Conservation (phyloP, 805 yeast genomes). For the Metschnikowia anglica region DNA sequence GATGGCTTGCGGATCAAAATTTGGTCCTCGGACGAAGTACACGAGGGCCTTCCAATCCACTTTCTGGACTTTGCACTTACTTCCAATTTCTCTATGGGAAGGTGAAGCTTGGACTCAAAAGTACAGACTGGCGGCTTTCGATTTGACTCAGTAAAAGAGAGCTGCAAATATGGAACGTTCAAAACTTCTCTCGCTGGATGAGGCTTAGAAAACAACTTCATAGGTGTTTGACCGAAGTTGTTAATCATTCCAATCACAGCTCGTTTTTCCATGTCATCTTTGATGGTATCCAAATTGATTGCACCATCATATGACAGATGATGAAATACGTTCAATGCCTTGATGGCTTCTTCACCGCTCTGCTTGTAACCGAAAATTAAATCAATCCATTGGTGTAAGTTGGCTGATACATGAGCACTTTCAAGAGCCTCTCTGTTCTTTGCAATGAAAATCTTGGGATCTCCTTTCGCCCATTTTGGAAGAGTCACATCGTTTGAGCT, state of each 20-base stretch:
- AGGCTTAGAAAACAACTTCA: constrained; percentile 64
- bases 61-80: constrained; percentile 38
- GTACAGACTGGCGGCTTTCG: constrained; percentile 23
- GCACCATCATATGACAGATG: constrained; percentile 84
- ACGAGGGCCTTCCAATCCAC: constrained; percentile 54
- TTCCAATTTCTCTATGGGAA: constrained; percentile 47
- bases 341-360: constrained; percentile 65
- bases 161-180: constrained; percentile 37
- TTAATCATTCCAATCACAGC: constrained; percentile 84
- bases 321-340: constrained; percentile 74
- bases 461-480: constrained; percentile 84
- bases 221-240: constrained; percentile 90
- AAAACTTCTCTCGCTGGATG: constrained; percentile 54
- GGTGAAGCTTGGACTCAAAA: constrained; percentile 42
- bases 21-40: constrained; percentile 39
- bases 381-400: constrained; percentile 83
- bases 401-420: constrained; percentile 73
- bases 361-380: constrained; percentile 80
- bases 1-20: constrained; percentile 35
- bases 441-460: constrained; percentile 68
- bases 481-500: constrained; percentile 60
- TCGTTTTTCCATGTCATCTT: constrained; percentile 68
- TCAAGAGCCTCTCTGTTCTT: constrained; percentile 83
- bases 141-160: constrained; percentile 21
- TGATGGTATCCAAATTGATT: constrained; percentile 68